phyloP scores from a whole-genome alignment of 805 yeast genomes.

The Cyberlindnera sargentensis region DNA sequence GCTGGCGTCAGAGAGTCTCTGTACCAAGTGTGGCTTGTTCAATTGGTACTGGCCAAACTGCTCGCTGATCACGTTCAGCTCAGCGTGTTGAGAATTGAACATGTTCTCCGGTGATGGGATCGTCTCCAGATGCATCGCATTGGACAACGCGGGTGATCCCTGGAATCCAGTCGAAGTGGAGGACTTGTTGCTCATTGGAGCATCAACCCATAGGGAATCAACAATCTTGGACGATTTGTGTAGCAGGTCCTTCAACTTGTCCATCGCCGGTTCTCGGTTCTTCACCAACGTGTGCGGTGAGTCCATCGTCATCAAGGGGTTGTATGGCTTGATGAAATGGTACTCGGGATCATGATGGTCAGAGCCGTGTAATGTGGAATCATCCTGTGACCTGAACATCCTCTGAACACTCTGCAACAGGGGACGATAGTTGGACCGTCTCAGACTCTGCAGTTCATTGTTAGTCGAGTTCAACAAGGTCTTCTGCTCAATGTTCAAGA shows the following conservation, averaged over 20 bases:
- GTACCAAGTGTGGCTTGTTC: too few species aligned
- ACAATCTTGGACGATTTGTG: not conserved
- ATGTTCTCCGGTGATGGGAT: too few species aligned
- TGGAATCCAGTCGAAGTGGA: not conserved
- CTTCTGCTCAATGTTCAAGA: constrained; percentile 17
- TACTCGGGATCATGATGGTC: not conserved
- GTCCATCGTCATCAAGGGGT: not conserved
- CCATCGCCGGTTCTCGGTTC: not conserved
- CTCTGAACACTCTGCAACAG: constrained; percentile 9
- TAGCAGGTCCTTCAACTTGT: not conserved
- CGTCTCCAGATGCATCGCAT: too few species aligned
- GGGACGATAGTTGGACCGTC: constrained; percentile 16
- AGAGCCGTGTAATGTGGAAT: not conserved
- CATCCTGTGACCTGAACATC: not conserved
- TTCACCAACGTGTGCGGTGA: too few species aligned
- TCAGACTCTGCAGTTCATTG: constrained; percentile 15
- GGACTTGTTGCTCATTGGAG: not conserved
- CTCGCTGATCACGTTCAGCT: too few species aligned
- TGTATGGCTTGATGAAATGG: not conserved
- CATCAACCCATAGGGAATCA: constrained; percentile 4
- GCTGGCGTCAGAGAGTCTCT: too few species aligned
- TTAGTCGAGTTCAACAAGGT: constrained; percentile 18
- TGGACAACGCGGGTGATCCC: too few species aligned
- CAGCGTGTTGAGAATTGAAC: too few species aligned
- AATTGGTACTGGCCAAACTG: too few species aligned